These are phyloP conservation scores for Linum lewisii DNA, from an alignment of 345 rosid species.

Conservation along the genomic window DNA sequence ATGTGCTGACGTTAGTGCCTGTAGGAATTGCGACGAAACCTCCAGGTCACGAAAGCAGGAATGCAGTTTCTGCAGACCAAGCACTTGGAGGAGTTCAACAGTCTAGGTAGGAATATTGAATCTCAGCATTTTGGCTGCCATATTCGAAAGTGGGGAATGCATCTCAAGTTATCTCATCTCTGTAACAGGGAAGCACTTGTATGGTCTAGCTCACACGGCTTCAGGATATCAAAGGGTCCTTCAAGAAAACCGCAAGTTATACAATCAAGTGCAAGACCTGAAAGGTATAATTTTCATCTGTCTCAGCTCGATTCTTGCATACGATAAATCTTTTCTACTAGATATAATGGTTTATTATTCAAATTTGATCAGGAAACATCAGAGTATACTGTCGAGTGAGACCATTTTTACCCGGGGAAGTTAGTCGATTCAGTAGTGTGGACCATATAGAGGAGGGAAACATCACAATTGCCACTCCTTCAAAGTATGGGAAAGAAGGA, in stretches of 20 bases:
- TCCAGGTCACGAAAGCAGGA: constrained; percentile 13
- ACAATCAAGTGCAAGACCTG: constrained; percentile 32
- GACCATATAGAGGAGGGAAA: constrained; percentile 24
- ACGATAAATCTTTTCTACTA: background rate
- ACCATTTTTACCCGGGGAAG: constrained; percentile 25
- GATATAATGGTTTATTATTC: too few species aligned
- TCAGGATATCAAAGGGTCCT: constrained; percentile 29
- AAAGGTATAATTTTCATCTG: constrained; percentile 17
- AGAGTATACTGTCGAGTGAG: constrained; percentile 29
- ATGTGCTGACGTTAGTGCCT: background rate
- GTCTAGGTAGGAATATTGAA: constrained; percentile 19
- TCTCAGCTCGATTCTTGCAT: too few species aligned
- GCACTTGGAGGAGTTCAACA: constrained; percentile 20
- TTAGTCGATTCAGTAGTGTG: constrained; percentile 18
- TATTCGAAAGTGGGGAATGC: constrained; percentile 11
- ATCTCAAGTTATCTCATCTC: constrained; percentile 18
- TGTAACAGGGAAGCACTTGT: constrained; percentile 22
- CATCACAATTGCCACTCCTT: constrained; percentile 17
- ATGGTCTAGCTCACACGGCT: constrained; percentile 24
- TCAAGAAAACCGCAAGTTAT: constrained; percentile 27
- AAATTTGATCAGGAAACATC: constrained; percentile 20
- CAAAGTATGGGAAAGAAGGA: constrained; percentile 28
- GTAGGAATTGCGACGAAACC: constrained; percentile 19
- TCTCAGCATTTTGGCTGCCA: background rate
- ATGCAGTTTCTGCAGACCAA: constrained; percentile 19